A percentile compares a stretch with the other conserved stretches of the same genome.
phyloP scores from a whole-genome alignment of 2,329 filamentous ascomycete species.

The Ophiostoma australiae region DNA sequence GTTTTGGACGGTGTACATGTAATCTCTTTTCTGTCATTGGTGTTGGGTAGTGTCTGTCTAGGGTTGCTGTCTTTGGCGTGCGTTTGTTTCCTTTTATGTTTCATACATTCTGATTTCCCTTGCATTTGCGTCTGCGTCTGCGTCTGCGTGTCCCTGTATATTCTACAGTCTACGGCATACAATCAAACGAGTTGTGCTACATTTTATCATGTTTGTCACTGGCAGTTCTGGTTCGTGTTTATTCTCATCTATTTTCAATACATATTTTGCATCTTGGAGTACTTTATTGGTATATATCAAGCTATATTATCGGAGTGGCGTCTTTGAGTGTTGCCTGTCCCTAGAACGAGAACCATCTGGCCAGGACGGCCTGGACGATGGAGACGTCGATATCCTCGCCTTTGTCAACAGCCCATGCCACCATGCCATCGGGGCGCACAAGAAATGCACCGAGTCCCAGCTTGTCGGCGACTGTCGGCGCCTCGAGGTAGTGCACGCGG shows the following conservation, averaged over 20 bases:
- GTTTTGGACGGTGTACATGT: slow-evolving; percentile 1
- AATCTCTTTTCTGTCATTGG: not conserved
- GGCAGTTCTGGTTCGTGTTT: not conserved
- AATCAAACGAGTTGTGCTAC: not conserved
- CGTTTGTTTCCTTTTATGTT: not conserved
- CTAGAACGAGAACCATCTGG: not conserved
- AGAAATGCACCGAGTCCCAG: not conserved
- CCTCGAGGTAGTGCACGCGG: not conserved
- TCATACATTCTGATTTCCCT: slow-evolving; percentile 9
- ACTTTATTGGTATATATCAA: not conserved
- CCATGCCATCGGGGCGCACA: not conserved
- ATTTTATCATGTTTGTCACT: not conserved
- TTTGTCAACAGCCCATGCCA: not conserved
- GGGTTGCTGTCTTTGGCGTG: not conserved
- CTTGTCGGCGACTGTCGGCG: not conserved
- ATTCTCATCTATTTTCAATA: too few species aligned
- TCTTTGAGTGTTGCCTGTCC: not conserved
- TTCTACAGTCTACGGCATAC: not conserved
- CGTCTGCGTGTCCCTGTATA: not conserved
- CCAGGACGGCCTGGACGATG: not conserved
- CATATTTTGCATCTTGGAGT: not conserved
- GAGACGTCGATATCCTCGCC: not conserved
- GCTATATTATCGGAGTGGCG: not conserved
- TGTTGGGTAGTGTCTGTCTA: not conserved
- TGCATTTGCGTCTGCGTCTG: not conserved